phyloP scores from a whole-genome alignment of 1,284 basidiomycete species.

The Rhodofomes roseus region DNA sequence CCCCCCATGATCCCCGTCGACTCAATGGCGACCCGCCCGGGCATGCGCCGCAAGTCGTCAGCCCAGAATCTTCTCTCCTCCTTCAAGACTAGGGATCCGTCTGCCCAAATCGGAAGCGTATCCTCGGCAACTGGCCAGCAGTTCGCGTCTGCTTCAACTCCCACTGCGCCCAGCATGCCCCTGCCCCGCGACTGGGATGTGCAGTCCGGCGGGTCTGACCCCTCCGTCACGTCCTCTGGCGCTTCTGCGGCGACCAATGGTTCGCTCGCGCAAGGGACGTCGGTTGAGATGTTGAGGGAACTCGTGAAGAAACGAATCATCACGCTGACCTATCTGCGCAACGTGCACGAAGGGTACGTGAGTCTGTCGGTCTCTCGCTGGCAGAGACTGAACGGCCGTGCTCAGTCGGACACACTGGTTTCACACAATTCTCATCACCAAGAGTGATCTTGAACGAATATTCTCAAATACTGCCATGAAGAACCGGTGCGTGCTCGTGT shows the following conservation, averaged over 20 bases:
- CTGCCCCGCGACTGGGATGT: constrained; percentile 67
- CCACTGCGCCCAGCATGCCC: constrained; percentile 32
- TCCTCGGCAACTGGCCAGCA: constrained; percentile 22
- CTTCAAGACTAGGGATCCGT: constrained; percentile 46
- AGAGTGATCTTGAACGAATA: constrained; percentile 64
- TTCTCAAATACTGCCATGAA: constrained; percentile 76
- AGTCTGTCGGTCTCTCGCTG: background rate
- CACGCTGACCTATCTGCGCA: constrained; percentile 79
- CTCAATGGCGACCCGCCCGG: constrained; percentile 41
- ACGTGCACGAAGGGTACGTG: constrained; percentile 77
- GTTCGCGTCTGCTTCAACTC: constrained; percentile 30
- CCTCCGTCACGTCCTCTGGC: constrained; percentile 17
- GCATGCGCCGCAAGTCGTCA: constrained; percentile 79
- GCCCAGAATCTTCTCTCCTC: constrained; percentile 79
- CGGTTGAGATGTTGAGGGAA: constrained; percentile 72
- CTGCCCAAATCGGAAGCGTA: constrained; percentile 15
- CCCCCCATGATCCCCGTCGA: constrained; percentile 8
- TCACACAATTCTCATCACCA: constrained; percentile 78
- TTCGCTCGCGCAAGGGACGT: constrained; percentile 56
- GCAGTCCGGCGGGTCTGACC: constrained; percentile 39
- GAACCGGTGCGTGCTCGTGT: constrained; percentile 53
- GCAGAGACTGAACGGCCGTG: constrained; percentile 6
- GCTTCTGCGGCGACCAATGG: constrained; percentile 21
- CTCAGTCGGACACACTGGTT: constrained; percentile 80
- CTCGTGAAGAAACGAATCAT: constrained; percentile 79